Percentiles rank a stretch among this genome's conserved stretches.
Evolutionary conservation across 345 rosid genomes (phyloP).

Genomic region (Schrenkiella parvula): DNA sequence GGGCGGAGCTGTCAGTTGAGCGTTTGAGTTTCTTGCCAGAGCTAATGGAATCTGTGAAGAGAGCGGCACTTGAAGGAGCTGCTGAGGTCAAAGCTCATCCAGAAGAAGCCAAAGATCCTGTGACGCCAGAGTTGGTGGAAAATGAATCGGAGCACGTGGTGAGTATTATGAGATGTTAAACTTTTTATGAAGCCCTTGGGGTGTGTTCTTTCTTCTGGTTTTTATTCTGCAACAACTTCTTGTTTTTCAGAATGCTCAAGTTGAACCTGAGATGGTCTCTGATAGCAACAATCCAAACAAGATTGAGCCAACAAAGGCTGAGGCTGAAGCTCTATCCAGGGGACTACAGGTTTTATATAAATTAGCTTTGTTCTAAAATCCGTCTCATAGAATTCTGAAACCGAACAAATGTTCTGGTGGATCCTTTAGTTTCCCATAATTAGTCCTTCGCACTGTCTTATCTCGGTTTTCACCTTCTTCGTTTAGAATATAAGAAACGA

Average conservation of each 20-base stretch:
- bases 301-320: slow-evolving; percentile 94
- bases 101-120: slow-evolving; percentile 38
- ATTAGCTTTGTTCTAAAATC: background rate
- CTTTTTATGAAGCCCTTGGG: background rate
- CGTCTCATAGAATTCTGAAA: background rate
- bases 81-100: slow-evolving; percentile 63
- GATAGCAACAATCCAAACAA: slow-evolving; percentile 54
- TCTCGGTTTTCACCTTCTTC: slow-evolving; percentile 28
- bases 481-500: slow-evolving; percentile 75
- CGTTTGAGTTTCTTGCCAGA: slow-evolving; percentile 56
- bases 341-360: slow-evolving; percentile 73
- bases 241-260: slow-evolving; percentile 54
- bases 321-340: slow-evolving; percentile 85
- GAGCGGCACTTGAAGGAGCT: slow-evolving; percentile 75
- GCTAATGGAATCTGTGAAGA: slow-evolving; percentile 65
- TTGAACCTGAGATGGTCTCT: slow-evolving; percentile 61
- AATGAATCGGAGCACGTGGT: slow-evolving; percentile 59
- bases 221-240: slow-evolving; percentile 23
- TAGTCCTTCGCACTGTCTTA: background rate
- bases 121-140: slow-evolving; percentile 30
- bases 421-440: background rate
- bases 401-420: background rate
- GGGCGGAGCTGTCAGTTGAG: slow-evolving; percentile 43
- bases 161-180: slow-evolving; percentile 35
- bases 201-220: slow-evolving; percentile 11